Evolutionary conservation across 169 alveolate genomes (phyloP), one percentile per base, ranked within the genome.

Genomic region (Neospora caninum): DNA sequence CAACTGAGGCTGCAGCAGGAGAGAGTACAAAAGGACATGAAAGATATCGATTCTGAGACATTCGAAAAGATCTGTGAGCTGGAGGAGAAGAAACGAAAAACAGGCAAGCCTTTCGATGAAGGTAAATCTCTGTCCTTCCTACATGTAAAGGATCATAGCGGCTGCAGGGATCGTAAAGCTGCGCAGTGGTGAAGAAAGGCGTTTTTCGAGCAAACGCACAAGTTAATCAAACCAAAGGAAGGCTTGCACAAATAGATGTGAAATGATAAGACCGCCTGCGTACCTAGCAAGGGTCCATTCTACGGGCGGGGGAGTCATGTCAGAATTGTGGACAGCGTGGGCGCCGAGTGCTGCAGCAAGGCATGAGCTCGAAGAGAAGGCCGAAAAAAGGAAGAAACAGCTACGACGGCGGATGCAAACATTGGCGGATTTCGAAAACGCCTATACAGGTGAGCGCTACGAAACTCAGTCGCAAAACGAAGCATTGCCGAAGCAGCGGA

Each of bases 1-100:
- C 93, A 86, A 64, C 91, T 93, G 45, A 67, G 43, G 95, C 91
- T 78, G 84, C 93, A 93, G 86, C 80, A 93, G 58, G 92, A 69
- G 39, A 70, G 87, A 84, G n/a, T 78, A 36, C 53, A 83, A 22
- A 83, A 82, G 42, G 95, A 86, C 78, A 4, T 93, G 45, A 82
- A 84, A 34, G 86, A 69, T 1, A 88, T 78, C 29, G 93, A 93
- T 43, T 54, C 67, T 0, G 93, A 93, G 41, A 87, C 67, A 36
- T 83, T 38, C 31, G 93, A 80, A 58, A 78, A 93, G 70, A 43
- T 70, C 49, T 58, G 70, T 88, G 93, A 88, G 31, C 54, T 53
- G 88, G 91, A 88, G 67, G 91, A 88, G 87, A 86, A 87, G 70
- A 88, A 88, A 45, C 39, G 64, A 6, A 84, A 88, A 13, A 80